Evolutionary conservation across 177 flowering plant genomes (phyloP).

Genomic region (Vitis hybrid): DNA sequence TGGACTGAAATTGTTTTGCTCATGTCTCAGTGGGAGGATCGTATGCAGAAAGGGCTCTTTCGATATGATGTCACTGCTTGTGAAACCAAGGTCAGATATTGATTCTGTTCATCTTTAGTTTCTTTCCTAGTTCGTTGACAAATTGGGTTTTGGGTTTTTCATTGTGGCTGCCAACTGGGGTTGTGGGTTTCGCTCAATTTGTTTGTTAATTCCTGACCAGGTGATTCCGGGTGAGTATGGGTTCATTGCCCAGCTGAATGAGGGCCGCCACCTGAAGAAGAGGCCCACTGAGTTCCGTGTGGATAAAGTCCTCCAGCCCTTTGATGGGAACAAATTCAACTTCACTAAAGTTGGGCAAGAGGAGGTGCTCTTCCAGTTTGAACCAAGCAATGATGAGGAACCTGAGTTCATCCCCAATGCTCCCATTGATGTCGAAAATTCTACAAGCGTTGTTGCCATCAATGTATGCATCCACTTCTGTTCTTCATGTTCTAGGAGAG

Average conservation of each 20-base stretch:
- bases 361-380: slow-evolving; percentile 82
- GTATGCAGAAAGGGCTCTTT: slow-evolving; percentile 70
- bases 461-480: slow-evolving; percentile 43
- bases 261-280: slow-evolving; percentile 90
- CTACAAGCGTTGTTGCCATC: slow-evolving; percentile 80
- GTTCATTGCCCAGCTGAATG: slow-evolving; percentile 84
- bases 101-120: neutral
- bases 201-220: slow-evolving; percentile 27
- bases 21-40: slow-evolving; percentile 74
- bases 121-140: neutral
- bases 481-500: neutral
- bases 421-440: slow-evolving; percentile 49
- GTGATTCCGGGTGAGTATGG: slow-evolving; percentile 74
- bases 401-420: slow-evolving; percentile 56
- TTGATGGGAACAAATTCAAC: slow-evolving; percentile 81
- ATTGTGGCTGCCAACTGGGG: neutral
- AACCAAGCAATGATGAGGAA: slow-evolving; percentile 50
- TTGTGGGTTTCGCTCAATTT: neutral
- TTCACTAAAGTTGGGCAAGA: slow-evolving; percentile 94
- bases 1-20: neutral
- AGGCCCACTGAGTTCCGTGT: slow-evolving; percentile 85
- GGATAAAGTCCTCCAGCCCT: slow-evolving; percentile 83
- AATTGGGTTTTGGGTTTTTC: neutral
- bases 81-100: slow-evolving; percentile 62
- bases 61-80: slow-evolving; percentile 87